Conservation (phyloP, 495 filamentous ascomycete genomes). For the Aspergillus conjunctus region DNA sequence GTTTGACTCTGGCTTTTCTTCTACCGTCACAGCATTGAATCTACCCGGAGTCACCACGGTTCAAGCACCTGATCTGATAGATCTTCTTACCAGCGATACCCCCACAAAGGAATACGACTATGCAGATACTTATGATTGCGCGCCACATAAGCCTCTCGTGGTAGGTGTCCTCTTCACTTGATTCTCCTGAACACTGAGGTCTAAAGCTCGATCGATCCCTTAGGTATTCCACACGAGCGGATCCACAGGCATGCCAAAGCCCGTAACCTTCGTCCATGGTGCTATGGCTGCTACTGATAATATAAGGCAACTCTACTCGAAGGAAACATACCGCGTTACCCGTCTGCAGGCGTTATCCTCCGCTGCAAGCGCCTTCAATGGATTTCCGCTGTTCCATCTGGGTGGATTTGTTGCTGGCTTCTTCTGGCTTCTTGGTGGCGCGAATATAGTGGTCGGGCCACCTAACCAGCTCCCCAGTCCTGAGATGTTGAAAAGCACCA, state of each 20-base stretch:
- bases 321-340: background rate
- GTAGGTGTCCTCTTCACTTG: background rate
- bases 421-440: slow-evolving; percentile 9
- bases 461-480: slow-evolving; percentile 11
- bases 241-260: slow-evolving; percentile 45
- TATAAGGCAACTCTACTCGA: background rate
- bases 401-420: slow-evolving; percentile 4
- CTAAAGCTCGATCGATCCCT: background rate
- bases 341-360: background rate
- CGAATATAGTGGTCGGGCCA: slow-evolving; percentile 2
- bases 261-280: slow-evolving; percentile 25
- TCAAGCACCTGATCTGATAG: slow-evolving; percentile 10
- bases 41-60: background rate
- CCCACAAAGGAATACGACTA: slow-evolving; percentile 11
- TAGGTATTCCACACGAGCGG: slow-evolving; percentile 43
- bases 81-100: slow-evolving; percentile 2
- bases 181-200: background rate
- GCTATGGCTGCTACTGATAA: slow-evolving; percentile 10
- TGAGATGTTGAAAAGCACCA: slow-evolving; percentile 5
- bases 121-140: slow-evolving; percentile 1
- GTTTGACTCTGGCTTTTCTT: slow-evolving; percentile 8
- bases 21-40: slow-evolving; percentile 2
- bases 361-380: background rate
- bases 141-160: background rate
- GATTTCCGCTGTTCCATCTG: slow-evolving; percentile 22